Base-by-base conservation (phyloP, 345 rosid genomes). In the Eucalyptus sp. region DNA sequence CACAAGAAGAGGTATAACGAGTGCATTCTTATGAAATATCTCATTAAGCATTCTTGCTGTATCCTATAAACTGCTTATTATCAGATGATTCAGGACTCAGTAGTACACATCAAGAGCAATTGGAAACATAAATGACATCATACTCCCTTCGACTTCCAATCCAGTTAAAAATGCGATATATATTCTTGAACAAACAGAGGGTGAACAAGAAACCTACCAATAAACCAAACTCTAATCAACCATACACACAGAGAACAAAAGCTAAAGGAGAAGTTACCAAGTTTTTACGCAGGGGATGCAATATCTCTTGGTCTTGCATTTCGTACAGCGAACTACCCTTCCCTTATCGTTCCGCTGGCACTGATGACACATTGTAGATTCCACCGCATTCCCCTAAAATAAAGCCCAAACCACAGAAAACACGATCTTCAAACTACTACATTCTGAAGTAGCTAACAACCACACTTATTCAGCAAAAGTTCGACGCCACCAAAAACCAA, bases 291-390 rank as follows among this genome's bases (percentile, higher is more conserved):
- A 93, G 17, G 86, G 91, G 83, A 50, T 16, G 84, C 93, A 93
- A 76, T 71, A 92, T 31, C 94, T 92, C 93, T 90, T 93, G 9
- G 24, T 88, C 85, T 87, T 87, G 79, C 94, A 93, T 14, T 76
- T 68, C 60, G 54, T 71, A 87, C 93, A 93, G 49, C 92, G 88
- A 89, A 91, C 91, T 52, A 93, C 92, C 16, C 87, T 51, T 29
- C 92, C 92, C 88, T 92, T 93, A 68, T 93, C 94, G 66, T 89
- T 93, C 86, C 93, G 88, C 89, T 93, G 90, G 92, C 94, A 93
- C 86, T 93, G 94, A 89, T 93, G 93, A 86, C 94, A 93, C 92
- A 89, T 92, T 10, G 85, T 37, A 8, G 91, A 87, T 46, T 87
- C 88, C 90, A 89, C 88, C 13, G 80, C 86, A 48, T 89, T 87